Evolutionary conservation across 2,329 filamentous ascomycete genomes (phyloP).

Genomic region (Dactylonectria macrodidyma): DNA sequence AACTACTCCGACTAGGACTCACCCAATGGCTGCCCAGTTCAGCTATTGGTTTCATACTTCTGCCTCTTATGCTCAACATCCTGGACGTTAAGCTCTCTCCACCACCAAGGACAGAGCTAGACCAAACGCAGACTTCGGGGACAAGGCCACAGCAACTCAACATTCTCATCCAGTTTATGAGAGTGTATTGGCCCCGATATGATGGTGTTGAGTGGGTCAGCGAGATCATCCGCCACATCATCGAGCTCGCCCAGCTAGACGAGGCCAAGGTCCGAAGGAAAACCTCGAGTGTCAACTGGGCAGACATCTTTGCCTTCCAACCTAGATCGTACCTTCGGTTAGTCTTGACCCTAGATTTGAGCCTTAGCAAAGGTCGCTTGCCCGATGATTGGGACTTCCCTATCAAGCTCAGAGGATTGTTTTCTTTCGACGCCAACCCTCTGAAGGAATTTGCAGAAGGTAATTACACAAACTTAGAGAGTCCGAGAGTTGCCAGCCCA

Average conservation of each 20-base stretch:
- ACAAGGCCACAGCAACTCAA: slow-evolving; percentile 58
- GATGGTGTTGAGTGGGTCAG: slow-evolving; percentile 59
- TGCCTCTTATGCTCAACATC: slow-evolving; percentile 48
- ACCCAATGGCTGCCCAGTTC: slow-evolving; percentile 61
- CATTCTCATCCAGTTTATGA: slow-evolving; percentile 60
- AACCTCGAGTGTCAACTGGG: slow-evolving; percentile 6
- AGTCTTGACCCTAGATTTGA: slow-evolving; percentile 2
- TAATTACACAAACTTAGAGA: neutral
- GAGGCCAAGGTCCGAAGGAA: neutral
- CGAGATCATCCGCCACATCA: slow-evolving; percentile 57
- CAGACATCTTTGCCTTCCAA: slow-evolving; percentile 17
- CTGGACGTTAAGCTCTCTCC: slow-evolving; percentile 50
- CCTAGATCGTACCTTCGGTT: slow-evolving; percentile 18
- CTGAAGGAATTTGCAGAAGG: neutral
- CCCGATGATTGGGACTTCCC: slow-evolving; percentile 17
- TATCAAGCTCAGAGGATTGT: neutral
- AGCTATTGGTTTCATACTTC: slow-evolving; percentile 51
- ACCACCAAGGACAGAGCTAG: slow-evolving; percentile 45
- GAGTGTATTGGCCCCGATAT: slow-evolving; percentile 58
- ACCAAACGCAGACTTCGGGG: slow-evolving; percentile 42
- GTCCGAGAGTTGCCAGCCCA: neutral
- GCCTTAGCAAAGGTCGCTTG: slow-evolving; percentile 18
- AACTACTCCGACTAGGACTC: slow-evolving; percentile 59
- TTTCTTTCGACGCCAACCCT: slow-evolving; percentile 10
- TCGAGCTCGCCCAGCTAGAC: slow-evolving; percentile 33